Base-by-base conservation (phyloP, 2,329 filamentous ascomycete species). In the Curvularia sp. region DNA sequence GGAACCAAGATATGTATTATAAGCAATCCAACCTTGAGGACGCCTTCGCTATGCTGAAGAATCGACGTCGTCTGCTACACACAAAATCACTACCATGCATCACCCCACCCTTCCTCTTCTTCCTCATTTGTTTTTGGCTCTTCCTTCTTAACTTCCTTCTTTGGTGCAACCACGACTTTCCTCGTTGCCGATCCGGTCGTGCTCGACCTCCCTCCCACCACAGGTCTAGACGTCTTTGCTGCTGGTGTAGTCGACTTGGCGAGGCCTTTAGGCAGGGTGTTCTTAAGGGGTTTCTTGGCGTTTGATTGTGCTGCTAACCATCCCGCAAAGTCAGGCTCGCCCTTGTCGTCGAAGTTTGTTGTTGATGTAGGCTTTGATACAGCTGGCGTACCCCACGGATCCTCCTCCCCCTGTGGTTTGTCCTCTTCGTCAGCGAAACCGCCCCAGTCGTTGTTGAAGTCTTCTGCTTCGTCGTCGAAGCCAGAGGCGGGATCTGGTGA, bases 251-350 rank as follows among this genome's bases (percentile, higher is more conserved):
- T 55, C 2, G 85, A 71, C 77, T 96, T 97, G 1, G 82, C 79
- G 26, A 98, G 75, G 0, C 94, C 94, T 78, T 96, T 99, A 0
- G 94, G 93, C 54, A 98, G 74, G 2, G 89, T 80, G 65, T 91
- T 95, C 67, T 84, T 84, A 1, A 55, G 74, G 52, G 58, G 76
- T 70, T 83, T 83, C 80, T 96, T 97, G 62, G 90, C 86, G 62
- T 89, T 85, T 5, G 90, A 87, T 74, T 97, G 92, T 12, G 93
- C 93, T 12, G 92, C 93, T 22, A 98, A 78, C 93, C 95, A 98
- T 5, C 93, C 93, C 5, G 93, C 94, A 77, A 99, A 98, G 76
- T 98, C 95, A 0, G 94, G 94, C 75, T 99, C 94, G 2, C 89
- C 88, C 26, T 90, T 88, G 67, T 97, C 93, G 58, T 94, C 91